phyloP scores from a whole-genome alignment of 257 asterid species.

The Primulina eburnea region DNA sequence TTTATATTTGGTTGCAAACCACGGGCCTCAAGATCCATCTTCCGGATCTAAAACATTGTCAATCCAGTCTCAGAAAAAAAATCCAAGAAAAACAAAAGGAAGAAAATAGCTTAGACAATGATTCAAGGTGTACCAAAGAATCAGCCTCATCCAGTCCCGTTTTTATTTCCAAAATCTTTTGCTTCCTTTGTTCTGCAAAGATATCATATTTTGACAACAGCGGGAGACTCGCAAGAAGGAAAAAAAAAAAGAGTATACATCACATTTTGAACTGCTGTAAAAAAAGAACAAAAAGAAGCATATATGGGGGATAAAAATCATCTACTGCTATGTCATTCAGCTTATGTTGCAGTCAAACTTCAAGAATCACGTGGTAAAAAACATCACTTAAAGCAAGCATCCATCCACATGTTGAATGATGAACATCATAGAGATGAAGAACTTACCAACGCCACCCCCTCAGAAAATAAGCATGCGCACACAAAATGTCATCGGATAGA shows the following conservation, averaged over 20 bases:
- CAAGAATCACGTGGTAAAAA: neutral
- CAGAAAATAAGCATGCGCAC: neutral
- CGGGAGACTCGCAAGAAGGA: neutral
- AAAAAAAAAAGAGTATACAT: neutral
- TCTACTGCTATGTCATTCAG: neutral
- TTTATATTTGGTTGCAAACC: constrained; percentile 66
- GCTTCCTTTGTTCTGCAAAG: constrained; percentile 75
- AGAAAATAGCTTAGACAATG: constrained; percentile 1
- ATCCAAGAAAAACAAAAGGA: neutral
- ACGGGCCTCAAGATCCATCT: constrained; percentile 91
- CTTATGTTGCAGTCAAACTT: neutral
- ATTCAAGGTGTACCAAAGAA: constrained; percentile 50
- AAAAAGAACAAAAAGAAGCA: neutral
- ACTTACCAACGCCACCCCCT: neutral
- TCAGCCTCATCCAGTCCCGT: constrained; percentile 75
- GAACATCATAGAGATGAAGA: neutral
- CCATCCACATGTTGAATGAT: neutral
- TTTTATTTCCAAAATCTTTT: constrained; percentile 57
- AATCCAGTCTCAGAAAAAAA: constrained; percentile 19
- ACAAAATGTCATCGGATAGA: no score
- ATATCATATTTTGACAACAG: neutral
- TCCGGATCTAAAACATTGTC: constrained; percentile 51
- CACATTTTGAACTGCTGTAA: neutral
- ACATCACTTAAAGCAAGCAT: neutral
- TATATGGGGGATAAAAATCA: neutral